Conservation (phyloP, 108 stramenopile species). For the Pseudonitzschia pungens region DNA sequence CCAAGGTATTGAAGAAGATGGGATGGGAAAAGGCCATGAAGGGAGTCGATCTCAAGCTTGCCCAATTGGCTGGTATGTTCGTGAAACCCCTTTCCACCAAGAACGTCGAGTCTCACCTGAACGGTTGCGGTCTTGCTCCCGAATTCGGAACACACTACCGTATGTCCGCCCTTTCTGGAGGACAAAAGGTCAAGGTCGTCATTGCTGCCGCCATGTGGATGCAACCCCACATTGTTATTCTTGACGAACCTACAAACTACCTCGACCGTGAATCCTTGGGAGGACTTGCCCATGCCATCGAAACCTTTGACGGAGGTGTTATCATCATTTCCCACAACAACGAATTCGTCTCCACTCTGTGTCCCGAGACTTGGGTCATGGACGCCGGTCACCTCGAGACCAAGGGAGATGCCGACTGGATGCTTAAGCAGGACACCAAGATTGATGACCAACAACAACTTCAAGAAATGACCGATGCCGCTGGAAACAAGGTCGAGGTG, state of each 20-base stretch:
- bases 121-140: constrained; percentile 94
- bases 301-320: constrained; percentile 96
- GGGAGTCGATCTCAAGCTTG: constrained; percentile 98
- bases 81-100: constrained; percentile 93
- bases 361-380: constrained; percentile 99
- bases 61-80: constrained; percentile 92
- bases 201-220: constrained; percentile 99
- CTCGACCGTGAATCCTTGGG: constrained; percentile 97
- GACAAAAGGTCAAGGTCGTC: constrained; percentile 99
- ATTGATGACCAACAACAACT: constrained; percentile 90
- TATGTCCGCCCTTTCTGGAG: constrained; percentile 97
- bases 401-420: constrained; percentile 99
- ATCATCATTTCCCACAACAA: constrained; percentile 99
- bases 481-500: constrained; percentile 95
- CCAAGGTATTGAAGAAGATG: constrained; percentile 97
- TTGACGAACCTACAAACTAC: constrained; percentile 99
- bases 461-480: constrained; percentile 94
- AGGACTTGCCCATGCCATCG: constrained; percentile 97
- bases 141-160: constrained; percentile 99
- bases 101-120: constrained; percentile 98
- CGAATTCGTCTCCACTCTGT: constrained; percentile 95
- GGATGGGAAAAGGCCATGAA: constrained; percentile 99
- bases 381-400: constrained; percentile 96
- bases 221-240: constrained; percentile 96
- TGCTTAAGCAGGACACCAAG: constrained; percentile 95